phyloP scores from a whole-genome alignment of 495 filamentous ascomycete genomes.

The Neurospora sp. region DNA sequence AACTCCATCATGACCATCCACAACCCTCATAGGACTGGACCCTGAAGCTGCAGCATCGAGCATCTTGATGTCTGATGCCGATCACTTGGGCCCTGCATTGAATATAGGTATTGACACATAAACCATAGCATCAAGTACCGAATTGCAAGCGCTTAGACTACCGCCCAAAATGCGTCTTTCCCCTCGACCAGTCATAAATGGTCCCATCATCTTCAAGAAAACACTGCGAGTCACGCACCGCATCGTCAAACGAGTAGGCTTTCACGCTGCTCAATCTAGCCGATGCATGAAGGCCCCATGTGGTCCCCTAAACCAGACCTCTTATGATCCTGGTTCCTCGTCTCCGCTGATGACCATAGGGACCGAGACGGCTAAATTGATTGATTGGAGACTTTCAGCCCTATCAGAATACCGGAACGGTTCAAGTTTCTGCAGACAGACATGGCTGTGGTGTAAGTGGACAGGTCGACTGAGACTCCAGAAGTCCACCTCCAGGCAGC shows the following conservation, averaged over 20 bases:
- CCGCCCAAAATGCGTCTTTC: neutral
- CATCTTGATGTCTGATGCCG: neutral
- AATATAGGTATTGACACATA: neutral
- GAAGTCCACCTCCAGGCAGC: neutral
- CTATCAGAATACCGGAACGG: neutral
- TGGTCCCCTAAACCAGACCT: neutral
- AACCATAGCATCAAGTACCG: neutral
- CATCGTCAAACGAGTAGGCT: neutral
- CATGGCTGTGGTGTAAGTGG: neutral
- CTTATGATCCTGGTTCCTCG: neutral
- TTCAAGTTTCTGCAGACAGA: neutral
- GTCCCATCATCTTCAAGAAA: neutral
- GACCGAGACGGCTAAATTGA: neutral
- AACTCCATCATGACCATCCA: neutral
- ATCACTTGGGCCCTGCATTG: neutral
- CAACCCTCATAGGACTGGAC: neutral
- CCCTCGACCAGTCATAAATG: neutral
- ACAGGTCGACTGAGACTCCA: neutral
- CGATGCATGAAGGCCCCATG: neutral
- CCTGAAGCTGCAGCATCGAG: neutral
- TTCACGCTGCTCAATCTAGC: neutral
- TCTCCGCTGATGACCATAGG: neutral
- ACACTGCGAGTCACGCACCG: neutral
- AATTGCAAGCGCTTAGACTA: neutral
- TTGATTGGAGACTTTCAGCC: neutral